These are phyloP conservation scores for Myxozyma melibiosi DNA, from an alignment of 805 yeast genomes.

Conservation along the genomic window DNA sequence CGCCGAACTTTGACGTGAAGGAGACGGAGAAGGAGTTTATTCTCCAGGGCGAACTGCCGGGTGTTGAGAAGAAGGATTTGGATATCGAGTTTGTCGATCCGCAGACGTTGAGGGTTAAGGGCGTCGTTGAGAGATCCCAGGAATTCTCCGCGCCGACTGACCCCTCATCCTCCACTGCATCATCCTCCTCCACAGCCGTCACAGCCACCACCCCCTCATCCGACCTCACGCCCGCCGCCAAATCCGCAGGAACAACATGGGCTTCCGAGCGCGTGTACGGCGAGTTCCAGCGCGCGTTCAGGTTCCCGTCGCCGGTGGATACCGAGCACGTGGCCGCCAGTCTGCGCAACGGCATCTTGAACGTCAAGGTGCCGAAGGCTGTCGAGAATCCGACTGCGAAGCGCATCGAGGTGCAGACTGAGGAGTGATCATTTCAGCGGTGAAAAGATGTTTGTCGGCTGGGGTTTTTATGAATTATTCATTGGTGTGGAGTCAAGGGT, in stretches of 20 bases:
- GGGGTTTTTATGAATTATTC: no score
- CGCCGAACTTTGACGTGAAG: constrained; percentile 31
- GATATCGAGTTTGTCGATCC: constrained; percentile 29
- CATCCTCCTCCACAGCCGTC: neutral
- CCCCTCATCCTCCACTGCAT: neutral
- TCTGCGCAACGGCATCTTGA: constrained; percentile 30
- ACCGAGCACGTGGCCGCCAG: constrained; percentile 26
- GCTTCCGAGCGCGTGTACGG: constrained; percentile 32
- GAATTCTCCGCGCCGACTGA: constrained; percentile 13
- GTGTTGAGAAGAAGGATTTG: constrained; percentile 29
- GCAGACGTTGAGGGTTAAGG: constrained; percentile 29
- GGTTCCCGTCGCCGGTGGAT: constrained; percentile 32
- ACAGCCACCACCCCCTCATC: neutral
- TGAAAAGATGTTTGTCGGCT: no score
- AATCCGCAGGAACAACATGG: constrained; percentile 21
- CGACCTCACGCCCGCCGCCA: neutral
- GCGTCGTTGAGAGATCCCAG: constrained; percentile 24
- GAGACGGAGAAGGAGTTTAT: constrained; percentile 30
- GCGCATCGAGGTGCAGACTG: constrained; percentile 14
- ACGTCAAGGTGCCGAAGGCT: constrained; percentile 30
- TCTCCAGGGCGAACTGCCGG: constrained; percentile 34
- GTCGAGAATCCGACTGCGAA: constrained; percentile 2
- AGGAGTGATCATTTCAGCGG: constrained; percentile 15
- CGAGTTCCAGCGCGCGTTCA: constrained; percentile 30
- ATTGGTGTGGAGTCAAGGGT: no score